Percentiles rank a stretch among this genome's conserved stretches.
These are phyloP conservation scores for Talaromyces sp. DNA, from an alignment of 2,329 filamentous ascomycete species.

Conservation along the genomic window DNA sequence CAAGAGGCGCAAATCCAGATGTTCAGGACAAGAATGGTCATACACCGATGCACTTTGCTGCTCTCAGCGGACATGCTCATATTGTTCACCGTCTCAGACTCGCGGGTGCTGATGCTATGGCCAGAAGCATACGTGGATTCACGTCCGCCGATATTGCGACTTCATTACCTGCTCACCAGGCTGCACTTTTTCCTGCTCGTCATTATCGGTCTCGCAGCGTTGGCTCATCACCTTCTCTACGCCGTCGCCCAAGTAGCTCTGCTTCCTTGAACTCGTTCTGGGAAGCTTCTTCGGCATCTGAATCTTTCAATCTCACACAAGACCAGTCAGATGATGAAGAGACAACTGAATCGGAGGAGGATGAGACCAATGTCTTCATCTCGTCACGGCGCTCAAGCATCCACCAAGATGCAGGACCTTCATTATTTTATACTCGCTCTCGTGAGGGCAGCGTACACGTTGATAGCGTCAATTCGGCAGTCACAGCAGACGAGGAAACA, in stretches of 20 bases:
- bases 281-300: slow-evolving; percentile 55
- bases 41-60: slow-evolving; percentile 77
- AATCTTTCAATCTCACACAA: slow-evolving; percentile 46
- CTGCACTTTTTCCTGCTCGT: slow-evolving; percentile 61
- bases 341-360: slow-evolving; percentile 25
- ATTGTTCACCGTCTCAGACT: slow-evolving; percentile 74
- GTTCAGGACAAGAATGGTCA: slow-evolving; percentile 75
- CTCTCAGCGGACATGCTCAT: slow-evolving; percentile 70
- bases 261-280: slow-evolving; percentile 67
- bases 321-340: slow-evolving; percentile 40
- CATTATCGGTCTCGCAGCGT: slow-evolving; percentile 67
- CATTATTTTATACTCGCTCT: slow-evolving; percentile 24
- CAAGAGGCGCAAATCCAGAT: slow-evolving; percentile 74
- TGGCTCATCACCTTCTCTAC: slow-evolving; percentile 54
- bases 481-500: slow-evolving; percentile 29
- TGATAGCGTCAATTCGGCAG: slow-evolving; percentile 23
- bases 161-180: slow-evolving; percentile 62
- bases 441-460: slow-evolving; percentile 23
- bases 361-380: slow-evolving; percentile 30
- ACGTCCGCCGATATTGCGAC: slow-evolving; percentile 69
- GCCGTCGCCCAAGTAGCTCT: slow-evolving; percentile 61
- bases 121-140: slow-evolving; percentile 68
- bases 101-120: slow-evolving; percentile 68
- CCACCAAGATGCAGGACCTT: slow-evolving; percentile 33
- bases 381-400: slow-evolving; percentile 38